Evolutionary conservation across 2,329 filamentous ascomycete species (phyloP).

Genomic region (Tolypocladium ophioglossoides): DNA sequence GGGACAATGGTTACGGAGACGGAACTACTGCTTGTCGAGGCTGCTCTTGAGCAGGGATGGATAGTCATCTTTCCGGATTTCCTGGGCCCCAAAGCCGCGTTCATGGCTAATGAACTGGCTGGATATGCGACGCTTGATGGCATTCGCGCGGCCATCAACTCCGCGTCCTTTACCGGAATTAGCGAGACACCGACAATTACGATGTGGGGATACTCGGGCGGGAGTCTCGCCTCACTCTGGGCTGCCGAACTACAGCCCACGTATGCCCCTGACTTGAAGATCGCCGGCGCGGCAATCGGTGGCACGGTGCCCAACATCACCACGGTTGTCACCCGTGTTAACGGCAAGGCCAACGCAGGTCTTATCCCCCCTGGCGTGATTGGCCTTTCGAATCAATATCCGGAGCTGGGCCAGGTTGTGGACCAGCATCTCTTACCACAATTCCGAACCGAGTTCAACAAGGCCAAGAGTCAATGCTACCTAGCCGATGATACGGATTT

Average conservation of each 20-base stretch:
- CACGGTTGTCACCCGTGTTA: constrained; percentile 5
- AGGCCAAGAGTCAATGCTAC: not conserved
- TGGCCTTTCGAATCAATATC: constrained; percentile 10
- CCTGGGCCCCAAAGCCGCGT: constrained; percentile 31
- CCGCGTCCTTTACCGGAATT: constrained; percentile 16
- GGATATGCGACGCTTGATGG: constrained; percentile 32
- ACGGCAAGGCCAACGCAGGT: constrained; percentile 7
- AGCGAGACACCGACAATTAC: constrained; percentile 19
- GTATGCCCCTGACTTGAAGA: constrained; percentile 15
- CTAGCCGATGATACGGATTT: not conserved
- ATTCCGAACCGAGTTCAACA: not conserved
- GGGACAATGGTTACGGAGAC: constrained; percentile 17
- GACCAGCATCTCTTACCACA: constrained; percentile 5
- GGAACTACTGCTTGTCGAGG: constrained; percentile 12
- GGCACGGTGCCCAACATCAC: constrained; percentile 9
- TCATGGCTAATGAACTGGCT: constrained; percentile 26
- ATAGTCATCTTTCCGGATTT: constrained; percentile 39
- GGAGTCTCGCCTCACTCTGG: constrained; percentile 2
- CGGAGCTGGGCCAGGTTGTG: constrained; percentile 3
- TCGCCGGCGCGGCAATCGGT: constrained; percentile 13
- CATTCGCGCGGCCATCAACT: constrained; percentile 27
- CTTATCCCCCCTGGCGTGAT: constrained; percentile 11
- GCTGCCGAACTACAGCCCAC: constrained; percentile 3
- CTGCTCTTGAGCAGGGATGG: constrained; percentile 30
- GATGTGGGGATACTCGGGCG: constrained; percentile 30